Evolutionary conservation across 371 early-diverging fungal genomes (phyloP).

Genomic region (Rhizomucor pusillus): DNA sequence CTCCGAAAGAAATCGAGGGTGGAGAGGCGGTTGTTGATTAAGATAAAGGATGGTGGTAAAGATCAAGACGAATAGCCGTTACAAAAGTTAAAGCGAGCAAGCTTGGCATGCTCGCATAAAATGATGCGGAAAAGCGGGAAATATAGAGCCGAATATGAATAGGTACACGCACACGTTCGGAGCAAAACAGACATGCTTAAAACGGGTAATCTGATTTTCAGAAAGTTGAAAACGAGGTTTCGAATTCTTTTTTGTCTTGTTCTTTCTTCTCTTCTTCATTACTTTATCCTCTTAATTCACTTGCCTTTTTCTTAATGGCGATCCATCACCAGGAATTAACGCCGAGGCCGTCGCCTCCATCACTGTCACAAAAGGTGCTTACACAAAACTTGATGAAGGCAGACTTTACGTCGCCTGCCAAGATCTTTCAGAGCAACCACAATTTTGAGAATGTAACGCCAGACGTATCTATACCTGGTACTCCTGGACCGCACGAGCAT

Average conservation of each 20-base stretch:
- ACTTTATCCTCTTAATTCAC: neutral
- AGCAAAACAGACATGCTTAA: neutral
- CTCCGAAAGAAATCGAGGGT: no score
- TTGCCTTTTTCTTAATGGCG: neutral
- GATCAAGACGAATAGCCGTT: no score
- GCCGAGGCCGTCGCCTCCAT: neutral
- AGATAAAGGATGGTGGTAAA: no score
- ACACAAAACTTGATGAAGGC: constrained; percentile 16
- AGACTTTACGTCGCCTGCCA: constrained; percentile 37
- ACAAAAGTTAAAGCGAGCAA: no score
- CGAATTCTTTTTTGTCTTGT: neutral
- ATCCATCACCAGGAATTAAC: neutral
- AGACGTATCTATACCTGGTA: constrained; percentile 32
- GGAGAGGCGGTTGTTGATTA: no score
- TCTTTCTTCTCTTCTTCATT: neutral
- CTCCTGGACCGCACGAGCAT: constrained; percentile 10
- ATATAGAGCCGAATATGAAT: no score
- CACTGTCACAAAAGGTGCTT: constrained; percentile 5
- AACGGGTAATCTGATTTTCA: neutral
- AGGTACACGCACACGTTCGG: no score
- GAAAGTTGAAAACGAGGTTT: neutral
- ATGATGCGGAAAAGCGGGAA: no score
- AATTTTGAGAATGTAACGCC: constrained; percentile 41
- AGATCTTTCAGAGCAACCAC: constrained; percentile 28
- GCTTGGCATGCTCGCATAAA: no score